A percentile compares a stretch with the other conserved stretches of the same genome.
phyloP scores from a whole-genome alignment of 345 rosid species.

The Sonneratia alba region DNA sequence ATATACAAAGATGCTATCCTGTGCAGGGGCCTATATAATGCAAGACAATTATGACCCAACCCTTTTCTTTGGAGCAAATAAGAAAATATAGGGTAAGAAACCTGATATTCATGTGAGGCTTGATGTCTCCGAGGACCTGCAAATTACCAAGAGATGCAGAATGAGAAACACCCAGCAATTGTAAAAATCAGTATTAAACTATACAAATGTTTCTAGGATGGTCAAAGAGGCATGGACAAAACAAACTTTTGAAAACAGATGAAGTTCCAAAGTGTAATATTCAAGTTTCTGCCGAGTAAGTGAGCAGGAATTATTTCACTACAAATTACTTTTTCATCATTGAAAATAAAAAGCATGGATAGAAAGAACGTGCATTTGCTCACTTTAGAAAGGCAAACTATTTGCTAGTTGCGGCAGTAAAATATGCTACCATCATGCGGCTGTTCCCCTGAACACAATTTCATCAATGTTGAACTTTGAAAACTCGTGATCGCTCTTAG shows the following conservation, averaged over 20 bases:
- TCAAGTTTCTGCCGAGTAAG: neutral
- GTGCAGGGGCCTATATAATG: neutral
- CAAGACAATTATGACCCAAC: neutral
- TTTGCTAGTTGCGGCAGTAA: neutral
- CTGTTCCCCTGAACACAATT: neutral
- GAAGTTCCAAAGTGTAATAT: neutral
- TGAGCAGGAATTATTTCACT: neutral
- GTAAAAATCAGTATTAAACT: neutral
- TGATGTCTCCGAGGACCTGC: conserved; percentile 54
- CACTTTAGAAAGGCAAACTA: neutral
- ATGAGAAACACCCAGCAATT: neutral
- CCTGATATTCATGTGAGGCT: conserved; percentile 53
- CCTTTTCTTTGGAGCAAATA: neutral
- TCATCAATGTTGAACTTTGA: neutral
- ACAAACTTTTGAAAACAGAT: neutral
- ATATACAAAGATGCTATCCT: neutral
- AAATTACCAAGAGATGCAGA: conserved; percentile 9
- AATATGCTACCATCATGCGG: neutral
- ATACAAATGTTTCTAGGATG: neutral
- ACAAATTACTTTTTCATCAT: neutral
- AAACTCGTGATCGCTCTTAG: neutral
- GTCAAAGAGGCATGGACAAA: neutral
- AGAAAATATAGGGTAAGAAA: conserved; percentile 12
- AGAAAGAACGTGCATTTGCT: neutral
- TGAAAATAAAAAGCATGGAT: neutral